Conservation (phyloP, 164 flowering plant species). For the grape (Vitis vinifera) region ASM3070453v1 NC_081813.1:9536501-9537000, state of each 20-base stretch:
- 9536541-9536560: neutral
- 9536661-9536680: neutral
- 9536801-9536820: slow-evolving; percentile 23
- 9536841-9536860: neutral
- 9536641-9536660: neutral
- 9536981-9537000: no score
- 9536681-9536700: neutral
- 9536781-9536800: neutral
- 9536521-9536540: slow-evolving; percentile 11
- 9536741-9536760: neutral
- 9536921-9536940: no score
- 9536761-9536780: slow-evolving; percentile 10
- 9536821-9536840: slow-evolving; percentile 8
- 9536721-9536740: neutral
- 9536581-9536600: slow-evolving; percentile 32
- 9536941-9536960: no score
- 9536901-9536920: no score
- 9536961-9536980: no score
- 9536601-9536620: slow-evolving; percentile 27
- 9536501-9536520: neutral
- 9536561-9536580: slow-evolving; percentile 3
- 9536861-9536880: neutral
- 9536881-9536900: no score
- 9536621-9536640: no score
- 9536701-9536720: neutral